Base-by-base conservation (phyloP, 2,329 filamentous ascomycete genomes). In the Xylariaceae sp. region DNA sequence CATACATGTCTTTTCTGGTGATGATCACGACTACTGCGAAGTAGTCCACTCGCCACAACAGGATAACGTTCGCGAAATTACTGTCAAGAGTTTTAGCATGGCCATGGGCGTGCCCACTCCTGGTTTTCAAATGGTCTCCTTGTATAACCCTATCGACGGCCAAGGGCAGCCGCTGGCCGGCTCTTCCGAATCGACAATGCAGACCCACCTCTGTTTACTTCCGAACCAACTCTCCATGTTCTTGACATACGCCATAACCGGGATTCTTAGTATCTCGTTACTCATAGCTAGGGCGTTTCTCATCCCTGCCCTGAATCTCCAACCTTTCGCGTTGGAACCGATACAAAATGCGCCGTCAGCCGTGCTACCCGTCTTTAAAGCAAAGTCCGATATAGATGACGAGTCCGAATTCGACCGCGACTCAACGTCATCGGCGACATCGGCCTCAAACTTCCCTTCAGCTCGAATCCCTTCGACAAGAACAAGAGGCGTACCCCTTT, bases 21-120 rank as follows among this genome's bases (percentile, higher is more conserved):
- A 99, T 64, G 94, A 99, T 67, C 94, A 99, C 73, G 94, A 99
- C 73, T 96, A 97, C 73, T 99, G 94, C 72, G 92, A 96, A 65
- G 74, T 97, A 6, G 79, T 85, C 0, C 94, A 99, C 70, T 83
- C 84, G 2, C 78, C 82, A 16, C 83, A 85, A 55, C 84, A 84
- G 58, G 79, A 78, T 32, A 80, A 78, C 22, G 81, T 86, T 30
- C 78, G 76, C 46, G 94, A 99, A 69, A 95, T 96, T 60, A 99
- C 94, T 0, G 91, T 97, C 63, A 99, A 99, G 74, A 92, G 87
- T 66, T 84, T 95, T 61, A 95, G 86, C 65, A 96, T 92, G 90
- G 91, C 90, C 16, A 97, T 97, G 94, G 92, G 94, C 8, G 88
- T 99, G 1, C 81, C 89, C 0, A 85, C 81, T 5, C 94, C 94